Percentiles rank a stretch among this genome's conserved stretches.
Conservation (phyloP, 306 rosid species). For the Fagus sylvatica region DNA sequence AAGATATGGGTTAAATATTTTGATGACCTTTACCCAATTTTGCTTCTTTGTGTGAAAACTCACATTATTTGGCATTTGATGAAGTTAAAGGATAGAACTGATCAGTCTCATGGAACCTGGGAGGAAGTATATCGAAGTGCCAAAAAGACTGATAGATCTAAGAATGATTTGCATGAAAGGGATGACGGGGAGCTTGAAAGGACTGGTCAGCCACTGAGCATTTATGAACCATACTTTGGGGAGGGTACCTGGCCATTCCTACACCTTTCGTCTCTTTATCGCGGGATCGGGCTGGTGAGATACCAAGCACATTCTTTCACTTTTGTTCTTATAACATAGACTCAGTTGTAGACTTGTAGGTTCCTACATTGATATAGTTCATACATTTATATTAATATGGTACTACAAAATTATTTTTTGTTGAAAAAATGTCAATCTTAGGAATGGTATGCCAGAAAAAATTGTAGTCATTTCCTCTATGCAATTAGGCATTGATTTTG, state of each 20-base stretch:
- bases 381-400: not conserved
- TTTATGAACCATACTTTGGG: conserved; percentile 93
- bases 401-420: not conserved
- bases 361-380: not conserved
- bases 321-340: not conserved
- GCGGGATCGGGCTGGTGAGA: conserved; percentile 91
- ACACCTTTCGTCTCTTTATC: conserved; percentile 74
- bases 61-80: conserved; percentile 24
- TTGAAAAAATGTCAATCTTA: not conserved
- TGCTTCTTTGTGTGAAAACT: conserved; percentile 9
- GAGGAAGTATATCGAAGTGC: conserved; percentile 89
- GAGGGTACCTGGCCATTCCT: conserved; percentile 97
- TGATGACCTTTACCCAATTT: conserved; percentile 8
- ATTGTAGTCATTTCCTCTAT: not conserved
- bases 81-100: conserved; percentile 88
- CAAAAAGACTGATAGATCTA: conserved; percentile 71
- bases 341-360: not conserved
- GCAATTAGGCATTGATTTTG: not conserved
- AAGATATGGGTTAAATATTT: conserved; percentile 1
- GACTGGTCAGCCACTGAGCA: conserved; percentile 86
- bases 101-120: conserved; percentile 87
- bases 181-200: conserved; percentile 95
- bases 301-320: conserved; percentile 5
- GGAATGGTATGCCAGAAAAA: not conserved
- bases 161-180: conserved; percentile 91